Conservation (phyloP, 129 eudicot genomes). For the Sambucus nigra region DNA sequence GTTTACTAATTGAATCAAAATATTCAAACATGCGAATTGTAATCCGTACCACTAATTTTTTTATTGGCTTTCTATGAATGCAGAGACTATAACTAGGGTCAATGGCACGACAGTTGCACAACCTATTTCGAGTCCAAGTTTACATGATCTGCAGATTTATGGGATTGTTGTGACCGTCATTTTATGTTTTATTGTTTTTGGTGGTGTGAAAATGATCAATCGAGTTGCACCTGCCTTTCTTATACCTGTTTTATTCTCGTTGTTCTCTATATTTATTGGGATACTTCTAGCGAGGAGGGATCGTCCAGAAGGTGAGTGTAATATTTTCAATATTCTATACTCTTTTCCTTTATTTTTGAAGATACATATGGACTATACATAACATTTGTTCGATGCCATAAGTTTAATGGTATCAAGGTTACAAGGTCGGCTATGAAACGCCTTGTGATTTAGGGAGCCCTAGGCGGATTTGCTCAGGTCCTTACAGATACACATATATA, state of each 20-base stretch:
- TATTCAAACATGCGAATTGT: background rate
- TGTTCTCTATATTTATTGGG: slow-evolving; percentile 82
- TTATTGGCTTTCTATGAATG: slow-evolving; percentile 18
- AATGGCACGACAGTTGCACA: slow-evolving; percentile 66
- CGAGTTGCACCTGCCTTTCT: slow-evolving; percentile 99
- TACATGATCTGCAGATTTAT: slow-evolving; percentile 88
- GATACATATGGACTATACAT: background rate
- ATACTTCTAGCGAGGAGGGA: slow-evolving; percentile 64
- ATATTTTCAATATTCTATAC: background rate
- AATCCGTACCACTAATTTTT: slow-evolving; percentile 1
- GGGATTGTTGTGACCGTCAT: slow-evolving; percentile 90
- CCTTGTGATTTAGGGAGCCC: too few species aligned
- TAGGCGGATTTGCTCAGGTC: too few species aligned
- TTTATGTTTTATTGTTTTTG: slow-evolving; percentile 88
- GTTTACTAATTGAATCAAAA: background rate
- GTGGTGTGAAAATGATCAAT: slow-evolving; percentile 96
- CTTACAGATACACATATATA: too few species aligned
- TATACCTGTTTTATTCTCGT: slow-evolving; percentile 79
- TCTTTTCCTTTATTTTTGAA: background rate
- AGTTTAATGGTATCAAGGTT: background rate
- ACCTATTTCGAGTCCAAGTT: slow-evolving; percentile 76
- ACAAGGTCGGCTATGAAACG: too few species aligned
- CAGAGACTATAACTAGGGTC: slow-evolving; percentile 64
- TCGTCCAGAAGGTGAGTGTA: slow-evolving; percentile 53
- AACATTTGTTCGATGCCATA: too few species aligned